Evolutionary conservation across 2,329 filamentous ascomycete species (phyloP).

Genomic region (Fusarium tupiense): DNA sequence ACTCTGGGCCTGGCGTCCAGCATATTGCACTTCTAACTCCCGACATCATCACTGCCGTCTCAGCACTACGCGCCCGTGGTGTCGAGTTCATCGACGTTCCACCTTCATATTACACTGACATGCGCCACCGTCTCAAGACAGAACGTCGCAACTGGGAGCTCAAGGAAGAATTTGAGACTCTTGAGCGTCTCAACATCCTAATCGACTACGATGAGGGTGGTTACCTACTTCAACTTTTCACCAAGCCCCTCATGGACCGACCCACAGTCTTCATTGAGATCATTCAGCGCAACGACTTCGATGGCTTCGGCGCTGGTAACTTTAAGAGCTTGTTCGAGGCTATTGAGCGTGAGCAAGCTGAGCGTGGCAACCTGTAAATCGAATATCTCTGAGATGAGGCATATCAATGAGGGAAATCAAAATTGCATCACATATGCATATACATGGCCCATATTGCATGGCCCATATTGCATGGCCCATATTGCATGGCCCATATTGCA

Average conservation of each 20-base stretch:
- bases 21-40: conserved; percentile 88
- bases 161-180: conserved; percentile 80
- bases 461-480: too few species aligned
- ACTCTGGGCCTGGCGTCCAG: conserved; percentile 89
- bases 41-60: conserved; percentile 82
- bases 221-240: conserved; percentile 81
- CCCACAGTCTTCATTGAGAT: conserved; percentile 97
- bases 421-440: not conserved
- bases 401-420: not conserved
- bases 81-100: conserved; percentile 95
- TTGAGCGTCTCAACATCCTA: conserved; percentile 83
- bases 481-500: too few species aligned
- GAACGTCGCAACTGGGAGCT: conserved; percentile 70
- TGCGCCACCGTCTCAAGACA: conserved; percentile 77
- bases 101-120: conserved; percentile 82
- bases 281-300: conserved; percentile 90
- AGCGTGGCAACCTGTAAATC: conserved; percentile 79
- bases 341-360: conserved; percentile 90
- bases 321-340: conserved; percentile 96
- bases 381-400: not conserved
- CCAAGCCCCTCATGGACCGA: conserved; percentile 90
- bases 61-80: conserved; percentile 82
- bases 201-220: conserved; percentile 96
- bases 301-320: conserved; percentile 93
- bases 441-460: not conserved